Evolutionary conservation across 2,329 filamentous ascomycete genomes (phyloP).

Genomic region (Trichoderma sp.): DNA sequence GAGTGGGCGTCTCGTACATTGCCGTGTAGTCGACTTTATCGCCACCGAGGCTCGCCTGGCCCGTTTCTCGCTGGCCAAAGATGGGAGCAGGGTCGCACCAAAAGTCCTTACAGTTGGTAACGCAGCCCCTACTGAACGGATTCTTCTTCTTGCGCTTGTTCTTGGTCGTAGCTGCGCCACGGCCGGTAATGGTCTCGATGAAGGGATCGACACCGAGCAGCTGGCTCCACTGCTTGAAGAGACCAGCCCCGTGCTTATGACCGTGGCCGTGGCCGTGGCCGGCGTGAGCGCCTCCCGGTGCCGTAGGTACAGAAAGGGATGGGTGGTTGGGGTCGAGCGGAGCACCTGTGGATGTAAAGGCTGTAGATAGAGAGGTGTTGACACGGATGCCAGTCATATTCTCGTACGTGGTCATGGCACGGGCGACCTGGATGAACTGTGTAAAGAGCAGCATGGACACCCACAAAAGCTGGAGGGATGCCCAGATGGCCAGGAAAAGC

Average conservation of each 20-base stretch:
- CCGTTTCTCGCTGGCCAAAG: constrained; percentile 71
- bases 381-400: constrained; percentile 83
- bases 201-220: constrained; percentile 91
- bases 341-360: constrained; percentile 74
- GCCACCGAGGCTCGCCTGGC: constrained; percentile 73
- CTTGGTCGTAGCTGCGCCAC: constrained; percentile 62
- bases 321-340: constrained; percentile 66
- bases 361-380: constrained; percentile 55
- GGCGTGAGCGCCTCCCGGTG: constrained; percentile 38
- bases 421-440: constrained; percentile 86
- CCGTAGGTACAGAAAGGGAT: constrained; percentile 54
- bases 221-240: constrained; percentile 75
- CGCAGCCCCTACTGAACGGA: constrained; percentile 76
- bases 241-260: constrained; percentile 59
- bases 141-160: constrained; percentile 63
- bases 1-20: constrained; percentile 80
- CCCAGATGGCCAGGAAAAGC: constrained; percentile 76
- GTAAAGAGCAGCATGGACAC: constrained; percentile 96
- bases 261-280: constrained; percentile 36
- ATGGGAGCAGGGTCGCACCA: constrained; percentile 88
- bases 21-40: constrained; percentile 79
- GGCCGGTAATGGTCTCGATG: constrained; percentile 83
- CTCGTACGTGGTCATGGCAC: constrained; percentile 93
- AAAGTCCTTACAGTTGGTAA: constrained; percentile 94
- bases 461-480: constrained; percentile 83